These are phyloP conservation scores for Fusarium proliferatum DNA, from an alignment of 2,329 filamentous ascomycete species.

Conservation along the genomic window DNA sequence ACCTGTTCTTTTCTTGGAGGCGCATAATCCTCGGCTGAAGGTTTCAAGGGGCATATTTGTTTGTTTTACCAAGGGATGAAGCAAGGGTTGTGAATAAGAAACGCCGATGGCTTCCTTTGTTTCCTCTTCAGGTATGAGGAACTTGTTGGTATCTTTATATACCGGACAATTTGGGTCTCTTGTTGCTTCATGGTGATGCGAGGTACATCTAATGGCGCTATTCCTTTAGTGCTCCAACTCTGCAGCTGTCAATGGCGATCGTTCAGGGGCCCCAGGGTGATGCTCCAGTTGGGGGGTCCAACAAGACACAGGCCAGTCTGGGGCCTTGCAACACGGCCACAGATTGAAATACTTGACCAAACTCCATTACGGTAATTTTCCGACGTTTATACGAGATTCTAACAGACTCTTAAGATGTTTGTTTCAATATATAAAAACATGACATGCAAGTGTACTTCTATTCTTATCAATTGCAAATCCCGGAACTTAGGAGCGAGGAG, in stretches of 20 bases:
- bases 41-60: slow-evolving; percentile 28
- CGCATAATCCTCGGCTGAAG: slow-evolving; percentile 46
- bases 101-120: background rate
- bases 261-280: slow-evolving; percentile 27
- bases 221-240: slow-evolving; percentile 27
- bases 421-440: background rate
- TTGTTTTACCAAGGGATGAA: slow-evolving; percentile 7
- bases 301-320: background rate
- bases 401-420: background rate
- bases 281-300: background rate
- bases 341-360: background rate
- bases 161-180: background rate
- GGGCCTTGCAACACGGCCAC: background rate
- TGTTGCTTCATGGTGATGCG: background rate
- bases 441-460: background rate
- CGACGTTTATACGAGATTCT: background rate
- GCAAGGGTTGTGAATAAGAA: slow-evolving; percentile 4
- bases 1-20: slow-evolving; percentile 3
- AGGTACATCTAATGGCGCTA: slow-evolving; percentile 18
- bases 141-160: background rate
- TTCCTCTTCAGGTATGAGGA: background rate
- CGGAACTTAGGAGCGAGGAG: background rate
- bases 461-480: background rate
- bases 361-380: background rate
- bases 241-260: slow-evolving; percentile 40